Conservation (phyloP, 257 asterid genomes). For the Solanum arcanum region DNA sequence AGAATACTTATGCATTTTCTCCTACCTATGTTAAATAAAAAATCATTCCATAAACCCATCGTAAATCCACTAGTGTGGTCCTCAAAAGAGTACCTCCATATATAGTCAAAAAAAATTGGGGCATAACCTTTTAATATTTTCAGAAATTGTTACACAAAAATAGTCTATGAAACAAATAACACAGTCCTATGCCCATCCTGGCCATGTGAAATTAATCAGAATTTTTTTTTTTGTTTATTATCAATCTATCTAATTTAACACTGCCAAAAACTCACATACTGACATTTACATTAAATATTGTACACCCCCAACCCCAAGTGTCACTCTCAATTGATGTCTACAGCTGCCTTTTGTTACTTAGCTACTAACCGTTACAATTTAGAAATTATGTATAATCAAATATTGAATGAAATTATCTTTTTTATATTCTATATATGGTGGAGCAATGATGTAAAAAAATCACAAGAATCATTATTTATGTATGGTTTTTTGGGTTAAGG, state of each 20-base stretch:
- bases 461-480: not conserved
- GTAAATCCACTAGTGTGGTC: not conserved
- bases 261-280: not conserved
- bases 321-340: not conserved
- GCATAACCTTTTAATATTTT: not conserved
- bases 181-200: conserved; percentile 17
- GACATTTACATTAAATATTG: not conserved
- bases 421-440: not conserved
- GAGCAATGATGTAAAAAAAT: not conserved
- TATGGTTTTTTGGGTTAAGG: not conserved
- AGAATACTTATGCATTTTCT: not conserved
- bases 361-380: not conserved
- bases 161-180: not conserved
- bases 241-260: not conserved
- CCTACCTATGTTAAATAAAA: not conserved
- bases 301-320: not conserved
- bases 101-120: not conserved
- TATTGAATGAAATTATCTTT: not conserved
- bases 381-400: not conserved
- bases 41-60: not conserved
- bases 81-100: not conserved
- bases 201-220: conserved; percentile 47
- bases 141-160: not conserved
- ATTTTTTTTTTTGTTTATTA: not conserved
- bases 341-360: not conserved